phyloP scores from a whole-genome alignment of 2,329 filamentous ascomycete species.

The Thielaviopsis musarum region DNA sequence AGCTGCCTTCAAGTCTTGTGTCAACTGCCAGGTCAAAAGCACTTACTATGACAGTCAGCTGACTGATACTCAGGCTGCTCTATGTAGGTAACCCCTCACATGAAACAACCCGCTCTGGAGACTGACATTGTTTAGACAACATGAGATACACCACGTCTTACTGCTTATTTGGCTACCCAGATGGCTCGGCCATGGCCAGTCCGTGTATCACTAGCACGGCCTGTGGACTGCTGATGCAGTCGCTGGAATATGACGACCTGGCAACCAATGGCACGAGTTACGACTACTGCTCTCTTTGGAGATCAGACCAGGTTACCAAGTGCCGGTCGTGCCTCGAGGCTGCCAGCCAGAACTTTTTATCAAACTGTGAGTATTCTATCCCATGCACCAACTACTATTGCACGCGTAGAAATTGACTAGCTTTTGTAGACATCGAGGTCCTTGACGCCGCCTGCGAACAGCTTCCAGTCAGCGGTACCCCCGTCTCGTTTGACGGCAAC shows the following conservation, averaged over 20 bases:
- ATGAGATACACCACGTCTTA: conserved; percentile 36
- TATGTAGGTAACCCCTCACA: conserved; percentile 32
- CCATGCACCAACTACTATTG: background rate
- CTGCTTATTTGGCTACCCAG: conserved; percentile 36
- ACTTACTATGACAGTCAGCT: conserved; percentile 25
- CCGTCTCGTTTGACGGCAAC: conserved; percentile 32
- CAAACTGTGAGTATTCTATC: conserved; percentile 31
- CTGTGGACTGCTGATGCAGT: conserved; percentile 30
- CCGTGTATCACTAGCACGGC: conserved; percentile 40
- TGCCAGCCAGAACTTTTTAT: conserved; percentile 24
- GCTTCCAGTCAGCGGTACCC: conserved; percentile 28
- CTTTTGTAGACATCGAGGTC: conserved; percentile 26
- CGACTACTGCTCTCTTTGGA: conserved; percentile 38
- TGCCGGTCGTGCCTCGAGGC: conserved; percentile 32
- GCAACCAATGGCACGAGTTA: conserved; percentile 28
- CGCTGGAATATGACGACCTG: conserved; percentile 33
- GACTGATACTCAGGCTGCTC: conserved; percentile 35
- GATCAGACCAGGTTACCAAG: conserved; percentile 21
- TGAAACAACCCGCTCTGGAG: background rate
- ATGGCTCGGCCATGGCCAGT: conserved; percentile 22
- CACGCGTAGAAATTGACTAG: too few species aligned
- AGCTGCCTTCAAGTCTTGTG: conserved; percentile 33
- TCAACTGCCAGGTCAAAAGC: conserved; percentile 36
- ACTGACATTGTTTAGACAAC: conserved; percentile 29
- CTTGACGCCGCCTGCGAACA: conserved; percentile 41